Base-by-base conservation (phyloP, 768 basidiomycete species). In the Calocybe indica region DNA sequence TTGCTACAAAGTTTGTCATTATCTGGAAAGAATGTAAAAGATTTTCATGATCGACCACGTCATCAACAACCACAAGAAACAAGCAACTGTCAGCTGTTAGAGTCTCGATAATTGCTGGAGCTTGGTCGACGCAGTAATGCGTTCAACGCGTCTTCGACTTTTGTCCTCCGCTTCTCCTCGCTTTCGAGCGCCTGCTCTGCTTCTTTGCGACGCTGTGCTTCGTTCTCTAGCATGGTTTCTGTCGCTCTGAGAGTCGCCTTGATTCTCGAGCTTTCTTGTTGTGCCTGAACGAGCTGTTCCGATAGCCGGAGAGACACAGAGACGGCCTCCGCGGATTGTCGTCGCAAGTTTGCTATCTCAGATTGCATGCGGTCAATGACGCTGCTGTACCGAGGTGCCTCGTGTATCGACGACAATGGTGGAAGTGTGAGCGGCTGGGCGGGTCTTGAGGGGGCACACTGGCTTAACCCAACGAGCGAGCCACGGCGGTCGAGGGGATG, bases 271-370 rank as follows among this genome's bases (percentile, higher is more conserved):
- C 74, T 71, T 52, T 88, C 85, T 34, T 78, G 68, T 52, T 85
- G 79, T 7, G 77, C 80, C 50, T 80, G 76, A 7, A 76, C 69
- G n/a, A 90, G 71, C 57, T 88, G 82, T 58, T 85, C 84, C 12
- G 85, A 76, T 51, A 90, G 71, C 48, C 78, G 72, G 45, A 81
- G 63, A 2, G 83, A 83, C 29, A 80, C 72, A 5, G 79, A 79
- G 47, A 83, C 74, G 5, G 85, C 82, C 52, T 88, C 83, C 14
- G 82, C 74, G 12, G 84, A 78, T 59, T 86, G 83, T 46, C 79
- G 74, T 40, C 83, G 78, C 47, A 89, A 67, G 35, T 62, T 73
- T 7, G 72, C 74, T 58, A 87, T 74, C 64, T 90, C 85, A 55
- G 75, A 73, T 57, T 80, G 76, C 66, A 88, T 72, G 38, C 75